Evolutionary conservation across 2,329 filamentous ascomycete genomes (phyloP), one percentile per base, ranked within the genome.

Genomic region (Mycosphaerella sp.): DNA sequence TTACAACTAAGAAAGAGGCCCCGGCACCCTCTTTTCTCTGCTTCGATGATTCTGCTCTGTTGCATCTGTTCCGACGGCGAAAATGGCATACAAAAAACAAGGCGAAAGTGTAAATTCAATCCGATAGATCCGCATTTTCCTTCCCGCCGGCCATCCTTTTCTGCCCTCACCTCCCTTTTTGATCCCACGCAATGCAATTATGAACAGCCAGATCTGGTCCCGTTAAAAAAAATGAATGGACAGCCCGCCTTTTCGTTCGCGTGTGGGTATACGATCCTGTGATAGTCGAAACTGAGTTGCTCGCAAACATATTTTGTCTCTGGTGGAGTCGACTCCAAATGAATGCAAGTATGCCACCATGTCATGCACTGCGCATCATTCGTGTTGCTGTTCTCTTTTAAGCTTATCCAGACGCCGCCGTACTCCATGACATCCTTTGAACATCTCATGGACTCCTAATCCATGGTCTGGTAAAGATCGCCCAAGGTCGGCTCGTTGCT

Each of bases 401-500:
- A 17, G 31, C 14, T 31, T 41, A 6, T 43, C 31, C 31, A 34
- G 32, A 38, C 10, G 12, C 34, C 12, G 6, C 34, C 10, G 12
- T 38, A 6, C 34, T 38, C 8, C 4, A 11, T 9, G 12, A 10
- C 34, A n/a, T 5, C 34, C 12, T 38, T 38, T 2, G 10, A 9
- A 38, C 4, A 38, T 38, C 40, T 17, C n/a, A 32, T 26, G 41
- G 50, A 46, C 36, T 48, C 43, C 62, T 62, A 66, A 45, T 65
- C 63, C 53, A 66, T 56, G 32, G 52, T 56, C 43, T 61, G 56
- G 58, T 67, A 67, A 49, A 68, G 46, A 14, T 68, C 66, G 14
- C 60, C 55, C 45, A 69, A 43, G 14, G 56, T 48, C 36, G 57
- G 59, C 54, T 64, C 64, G 14, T 54, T 44, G 34, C 32, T 59